These are phyloP conservation scores for Nepenthes alata DNA, from an alignment of 179 eudicot genomes.

Conservation along the genomic window DNA sequence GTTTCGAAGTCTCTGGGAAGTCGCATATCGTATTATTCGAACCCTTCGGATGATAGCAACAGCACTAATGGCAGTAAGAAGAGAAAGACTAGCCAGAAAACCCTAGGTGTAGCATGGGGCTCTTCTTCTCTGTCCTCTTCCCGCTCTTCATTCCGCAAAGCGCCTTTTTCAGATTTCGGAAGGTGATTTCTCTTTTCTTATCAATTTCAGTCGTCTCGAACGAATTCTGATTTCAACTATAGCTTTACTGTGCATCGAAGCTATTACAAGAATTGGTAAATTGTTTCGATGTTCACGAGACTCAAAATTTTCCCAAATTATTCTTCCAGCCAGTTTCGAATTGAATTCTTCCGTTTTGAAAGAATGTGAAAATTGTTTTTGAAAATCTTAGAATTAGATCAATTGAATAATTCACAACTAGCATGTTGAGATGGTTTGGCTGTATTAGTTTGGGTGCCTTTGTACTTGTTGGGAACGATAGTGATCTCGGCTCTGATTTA, in stretches of 20 bases:
- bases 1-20: slow-evolving; percentile 49
- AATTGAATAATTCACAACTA: neutral
- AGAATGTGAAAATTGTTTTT: neutral
- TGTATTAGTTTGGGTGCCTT: too few species aligned
- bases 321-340: too few species aligned
- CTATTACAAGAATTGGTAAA: too few species aligned
- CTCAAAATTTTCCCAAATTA: too few species aligned
- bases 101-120: slow-evolving; percentile 92
- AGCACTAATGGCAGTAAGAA: slow-evolving; percentile 27
- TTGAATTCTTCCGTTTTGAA: neutral
- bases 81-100: slow-evolving; percentile 52
- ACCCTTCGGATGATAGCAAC: slow-evolving; percentile 11
- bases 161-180: slow-evolving; percentile 80
- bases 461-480: neutral
- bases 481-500: too few species aligned
- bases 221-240: too few species aligned
- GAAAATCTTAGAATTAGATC: too few species aligned
- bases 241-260: too few species aligned
- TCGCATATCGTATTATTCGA: slow-evolving; percentile 38
- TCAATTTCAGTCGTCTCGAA: too few species aligned
- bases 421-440: neutral
- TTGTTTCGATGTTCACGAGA: too few species aligned
- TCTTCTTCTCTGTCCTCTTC: slow-evolving; percentile 66
- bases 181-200: slow-evolving; percentile 24
- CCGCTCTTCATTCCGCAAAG: slow-evolving; percentile 48